These are phyloP conservation scores for Ceratobasidium sp. DNA, from an alignment of 1,284 basidiomycete species.

Conservation along the genomic window DNA sequence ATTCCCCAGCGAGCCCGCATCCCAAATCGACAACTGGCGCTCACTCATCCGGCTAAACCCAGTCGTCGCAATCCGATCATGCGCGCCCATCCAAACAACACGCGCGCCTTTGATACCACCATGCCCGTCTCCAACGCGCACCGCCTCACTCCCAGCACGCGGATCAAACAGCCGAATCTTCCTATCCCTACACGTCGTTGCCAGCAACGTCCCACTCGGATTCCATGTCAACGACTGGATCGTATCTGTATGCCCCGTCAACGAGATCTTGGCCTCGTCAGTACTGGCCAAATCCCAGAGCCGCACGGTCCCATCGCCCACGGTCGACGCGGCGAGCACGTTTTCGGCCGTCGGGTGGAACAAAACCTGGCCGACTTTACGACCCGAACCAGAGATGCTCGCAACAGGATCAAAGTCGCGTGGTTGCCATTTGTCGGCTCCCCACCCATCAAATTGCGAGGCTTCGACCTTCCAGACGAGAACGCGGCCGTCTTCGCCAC, in stretches of 20 bases:
- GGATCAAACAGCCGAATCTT: constrained; percentile 94
- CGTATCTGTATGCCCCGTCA: constrained; percentile 87
- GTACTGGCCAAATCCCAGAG: constrained; percentile 89
- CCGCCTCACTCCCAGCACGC: constrained; percentile 81
- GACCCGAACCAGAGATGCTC: constrained; percentile 77
- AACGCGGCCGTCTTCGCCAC: constrained; percentile 93
- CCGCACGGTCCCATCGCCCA: constrained; percentile 90
- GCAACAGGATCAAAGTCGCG: constrained; percentile 87
- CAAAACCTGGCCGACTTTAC: constrained; percentile 94
- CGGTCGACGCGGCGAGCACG: constrained; percentile 83
- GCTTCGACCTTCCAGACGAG: constrained; percentile 90
- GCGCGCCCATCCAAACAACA: constrained; percentile 91
- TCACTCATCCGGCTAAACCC: constrained; percentile 97
- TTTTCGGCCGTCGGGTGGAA: constrained; percentile 95
- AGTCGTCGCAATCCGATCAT: constrained; percentile 90
- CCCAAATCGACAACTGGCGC: constrained; percentile 90
- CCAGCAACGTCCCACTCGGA: constrained; percentile 80
- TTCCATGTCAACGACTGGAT: constrained; percentile 92
- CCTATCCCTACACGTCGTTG: constrained; percentile 89
- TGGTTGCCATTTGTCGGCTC: constrained; percentile 83
- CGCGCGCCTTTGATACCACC: constrained; percentile 94
- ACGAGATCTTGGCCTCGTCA: constrained; percentile 71
- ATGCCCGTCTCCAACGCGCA: constrained; percentile 88
- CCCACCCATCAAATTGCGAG: constrained; percentile 86
- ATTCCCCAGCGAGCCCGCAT: constrained; percentile 77